Base-by-base conservation (phyloP, 805 yeast species). In the Metschnikowia drakensbergensis region DNA sequence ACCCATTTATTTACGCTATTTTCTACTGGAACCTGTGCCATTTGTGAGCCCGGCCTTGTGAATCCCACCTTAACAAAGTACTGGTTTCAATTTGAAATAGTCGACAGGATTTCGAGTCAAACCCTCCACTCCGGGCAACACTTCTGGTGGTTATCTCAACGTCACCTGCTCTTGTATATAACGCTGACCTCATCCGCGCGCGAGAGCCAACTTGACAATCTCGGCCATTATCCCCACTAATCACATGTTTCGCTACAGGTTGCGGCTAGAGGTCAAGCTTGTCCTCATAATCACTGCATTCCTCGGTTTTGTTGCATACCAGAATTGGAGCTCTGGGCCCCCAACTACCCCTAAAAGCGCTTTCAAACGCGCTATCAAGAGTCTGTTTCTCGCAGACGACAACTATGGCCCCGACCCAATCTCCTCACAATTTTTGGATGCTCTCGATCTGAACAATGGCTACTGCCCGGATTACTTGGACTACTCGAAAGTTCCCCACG, bases 381-480 rank as follows among this genome's bases (percentile, higher is more conserved):
- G 31, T 6, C 45, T 42, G 45, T 42, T 42, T 33, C 45, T 42
- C 26, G 45, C 37, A 26, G 26, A 42, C 29, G 45, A 42, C 17
- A 33, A 42, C 37, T 34, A 33, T 27, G n/a, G 10, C 1, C 28
- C 27, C 10, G 46, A 42, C 28, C 46, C 32, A 5, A 49, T 58
- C 23, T 49, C 57, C 9, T 46, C 49, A 13, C 54, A 52, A 8
- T 58, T 59, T 38, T 54, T 63, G 38, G 46, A 42, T 17, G 28
- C 41, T 11, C 34, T 64, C 54, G 66, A 65, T 27, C 51, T 48
- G 32, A 29, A 33, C 11, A 56, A 59, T 1, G 41, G 47, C 10
- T 32, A 46, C 9, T 88, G 96, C 62, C 82, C 82, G 1, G 79
- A 80, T 49, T 88, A 88, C 61, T 76, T 76, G 22, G 77, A 74